phyloP scores from a whole-genome alignment of 2,329 filamentous ascomycete species.

The Alternaria gansuensis region DNA sequence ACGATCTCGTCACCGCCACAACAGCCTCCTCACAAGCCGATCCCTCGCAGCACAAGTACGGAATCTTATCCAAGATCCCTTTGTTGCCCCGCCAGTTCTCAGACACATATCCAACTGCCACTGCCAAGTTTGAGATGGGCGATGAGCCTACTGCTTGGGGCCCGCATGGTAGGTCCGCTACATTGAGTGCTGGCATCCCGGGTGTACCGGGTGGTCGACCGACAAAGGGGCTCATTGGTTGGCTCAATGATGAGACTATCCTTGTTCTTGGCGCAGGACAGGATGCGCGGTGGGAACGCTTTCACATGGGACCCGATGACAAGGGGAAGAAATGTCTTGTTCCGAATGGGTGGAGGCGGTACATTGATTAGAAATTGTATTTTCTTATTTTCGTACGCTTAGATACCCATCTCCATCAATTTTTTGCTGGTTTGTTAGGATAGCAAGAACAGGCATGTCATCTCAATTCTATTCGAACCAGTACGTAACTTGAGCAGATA shows the following conservation, averaged over 20 bases:
- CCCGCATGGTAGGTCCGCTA: constrained; percentile 43
- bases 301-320: constrained; percentile 60
- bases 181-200: constrained; percentile 59
- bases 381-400: too few species aligned
- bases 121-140: constrained; percentile 81
- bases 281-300: constrained; percentile 89
- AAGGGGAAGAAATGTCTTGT: constrained; percentile 60
- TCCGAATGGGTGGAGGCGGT: constrained; percentile 15
- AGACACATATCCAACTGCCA: constrained; percentile 86
- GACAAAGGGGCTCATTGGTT: constrained; percentile 85
- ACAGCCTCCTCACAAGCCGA: constrained; percentile 22
- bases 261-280: constrained; percentile 80
- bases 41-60: constrained; percentile 71
- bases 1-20: constrained; percentile 71
- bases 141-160: constrained; percentile 66
- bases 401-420: too few species aligned
- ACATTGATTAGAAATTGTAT: constrained; percentile 10
- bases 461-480: too few species aligned
- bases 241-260: constrained; percentile 77
- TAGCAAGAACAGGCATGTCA: too few species aligned
- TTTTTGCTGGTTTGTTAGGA: too few species aligned
- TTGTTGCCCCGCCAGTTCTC: constrained; percentile 87
- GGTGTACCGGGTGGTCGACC: constrained; percentile 66
- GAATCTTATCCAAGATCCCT: constrained; percentile 82
- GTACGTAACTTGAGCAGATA: too few species aligned